Percentiles rank a stretch among this genome's conserved stretches.
Conservation (phyloP, 352 stramenopile genomes). For the Peronospora belbahrii region DNA sequence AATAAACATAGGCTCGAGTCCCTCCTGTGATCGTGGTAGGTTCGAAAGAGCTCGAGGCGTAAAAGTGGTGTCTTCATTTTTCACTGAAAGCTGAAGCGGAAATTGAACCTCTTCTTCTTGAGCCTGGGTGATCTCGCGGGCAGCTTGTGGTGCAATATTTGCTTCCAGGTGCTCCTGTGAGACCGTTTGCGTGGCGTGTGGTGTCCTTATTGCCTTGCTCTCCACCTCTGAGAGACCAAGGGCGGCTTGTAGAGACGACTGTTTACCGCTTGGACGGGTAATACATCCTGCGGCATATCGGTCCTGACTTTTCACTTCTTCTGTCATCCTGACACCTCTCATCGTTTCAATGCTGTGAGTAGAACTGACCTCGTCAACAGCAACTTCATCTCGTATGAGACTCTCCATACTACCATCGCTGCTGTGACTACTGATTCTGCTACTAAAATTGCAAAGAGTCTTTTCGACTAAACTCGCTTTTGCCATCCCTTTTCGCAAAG, state of each 20-base stretch:
- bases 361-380: constrained; percentile 1
- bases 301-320: constrained; percentile 2
- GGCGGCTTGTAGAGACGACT: not conserved
- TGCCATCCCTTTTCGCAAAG: constrained; percentile 46
- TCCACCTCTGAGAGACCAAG: not conserved
- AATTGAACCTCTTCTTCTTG: not conserved
- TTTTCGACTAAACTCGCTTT: constrained; percentile 61
- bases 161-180: constrained; percentile 2
- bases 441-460: constrained; percentile 57
- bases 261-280: not conserved
- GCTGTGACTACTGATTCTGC: constrained; percentile 34
- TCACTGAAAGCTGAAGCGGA: not conserved
- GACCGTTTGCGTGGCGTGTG: not conserved
- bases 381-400: constrained; percentile 1
- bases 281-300: constrained; percentile 1
- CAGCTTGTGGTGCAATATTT: not conserved
- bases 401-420: constrained; percentile 1
- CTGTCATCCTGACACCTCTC: not conserved
- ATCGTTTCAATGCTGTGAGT: not conserved
- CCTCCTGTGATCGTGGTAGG: not conserved
- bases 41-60: not conserved
- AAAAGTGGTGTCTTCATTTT: constrained; percentile 2
- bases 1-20: not conserved
- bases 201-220: constrained; percentile 1
- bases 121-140: not conserved